Evolutionary conservation across 2,329 filamentous ascomycete species (phyloP), one percentile per base, ranked within the genome.

Genomic region (Blastomyces parvus): DNA sequence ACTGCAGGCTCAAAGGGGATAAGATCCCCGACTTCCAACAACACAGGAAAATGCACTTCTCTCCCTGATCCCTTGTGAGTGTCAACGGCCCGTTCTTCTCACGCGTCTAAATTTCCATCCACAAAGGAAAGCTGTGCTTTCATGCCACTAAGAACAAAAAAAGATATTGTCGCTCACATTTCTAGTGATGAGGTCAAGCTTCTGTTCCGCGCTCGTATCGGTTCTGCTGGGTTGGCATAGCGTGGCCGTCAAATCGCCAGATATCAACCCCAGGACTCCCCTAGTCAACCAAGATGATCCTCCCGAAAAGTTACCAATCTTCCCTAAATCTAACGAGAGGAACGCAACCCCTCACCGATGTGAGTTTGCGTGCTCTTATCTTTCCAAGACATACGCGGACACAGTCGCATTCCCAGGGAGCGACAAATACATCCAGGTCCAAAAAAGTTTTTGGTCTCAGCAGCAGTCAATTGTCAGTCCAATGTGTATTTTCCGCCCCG

Each of bases 401-500:
- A 46, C 14, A 46, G 22, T 59, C 25, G 27, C 40, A 30, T 40
- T 25, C 22, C 40, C 33, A 6, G 58, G 63, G 22, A 59, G 40
- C 11, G 19, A 55, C 3, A 55, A 42, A 19, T 70, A 68, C 53
- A 48, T 56, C n/a, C 22, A 33, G 25, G 67, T 64, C 57, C 65
- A 65, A 2, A 53, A 50, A 1, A 62, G 60, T 30, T 76, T 74
- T 63, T 76, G 75, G 74, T 74, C 74, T 1, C 65, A 69, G 13
- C 75, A 77, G 64, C 75, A 77, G 66, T 70, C 66, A 27, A 67
- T 69, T 40, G 68, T 73, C 14, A 66, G 70, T 36, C 76, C 76
- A 1, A 61, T 64, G 57, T 77, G 75, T 52, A 67, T 74, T 48
- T 74, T 77, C 67, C 69, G 70, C n/a, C 73, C 74, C 6, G 11